A percentile compares a stretch with the other conserved stretches of the same genome.
phyloP scores from a whole-genome alignment of 2,329 filamentous ascomycete genomes.

The Aspergillus hiratsukae region DNA sequence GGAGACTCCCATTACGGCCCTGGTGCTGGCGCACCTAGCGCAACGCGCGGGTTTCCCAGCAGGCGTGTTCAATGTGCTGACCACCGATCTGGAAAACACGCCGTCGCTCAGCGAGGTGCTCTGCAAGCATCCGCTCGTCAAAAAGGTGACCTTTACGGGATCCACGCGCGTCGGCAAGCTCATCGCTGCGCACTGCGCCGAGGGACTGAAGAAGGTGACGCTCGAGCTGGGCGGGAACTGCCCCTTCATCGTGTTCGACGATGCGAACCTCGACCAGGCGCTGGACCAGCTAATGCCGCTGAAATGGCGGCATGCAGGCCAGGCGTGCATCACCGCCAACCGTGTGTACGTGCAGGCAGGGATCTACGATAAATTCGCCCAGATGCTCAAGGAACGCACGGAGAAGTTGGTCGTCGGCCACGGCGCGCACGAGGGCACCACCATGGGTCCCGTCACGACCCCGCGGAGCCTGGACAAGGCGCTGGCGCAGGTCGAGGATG shows the following conservation, averaged over 20 bases:
- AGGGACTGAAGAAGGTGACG: constrained; percentile 61
- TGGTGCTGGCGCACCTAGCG: constrained; percentile 52
- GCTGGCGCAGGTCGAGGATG: constrained; percentile 58
- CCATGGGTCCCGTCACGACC: constrained; percentile 59
- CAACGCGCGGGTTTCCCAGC: constrained; percentile 54
- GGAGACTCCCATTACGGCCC: constrained; percentile 58
- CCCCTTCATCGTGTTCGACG: constrained; percentile 61
- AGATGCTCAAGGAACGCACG: constrained; percentile 51
- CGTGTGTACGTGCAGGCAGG: constrained; percentile 42
- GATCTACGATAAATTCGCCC: constrained; percentile 50
- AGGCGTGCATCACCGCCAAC: constrained; percentile 45
- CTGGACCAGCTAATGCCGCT: constrained; percentile 37
- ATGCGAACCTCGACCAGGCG: constrained; percentile 54
- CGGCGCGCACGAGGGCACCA: constrained; percentile 51
- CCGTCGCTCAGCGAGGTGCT: constrained; percentile 45
- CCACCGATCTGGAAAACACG: constrained; percentile 44
- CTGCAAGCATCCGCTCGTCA: constrained; percentile 53
- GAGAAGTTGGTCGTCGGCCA: constrained; percentile 56
- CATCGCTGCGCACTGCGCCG: constrained; percentile 55
- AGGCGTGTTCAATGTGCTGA: constrained; percentile 59
- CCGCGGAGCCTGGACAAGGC: constrained; percentile 54
- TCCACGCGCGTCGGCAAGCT: constrained; percentile 59
- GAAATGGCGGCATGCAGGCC: constrained; percentile 42
- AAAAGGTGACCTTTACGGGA: constrained; percentile 59
- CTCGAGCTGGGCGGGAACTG: constrained; percentile 63